A percentile compares a stretch with the other conserved stretches of the same genome.
Evolutionary conservation across 2,329 filamentous ascomycete species (phyloP).

Genomic region (Fusarium nanum): DNA sequence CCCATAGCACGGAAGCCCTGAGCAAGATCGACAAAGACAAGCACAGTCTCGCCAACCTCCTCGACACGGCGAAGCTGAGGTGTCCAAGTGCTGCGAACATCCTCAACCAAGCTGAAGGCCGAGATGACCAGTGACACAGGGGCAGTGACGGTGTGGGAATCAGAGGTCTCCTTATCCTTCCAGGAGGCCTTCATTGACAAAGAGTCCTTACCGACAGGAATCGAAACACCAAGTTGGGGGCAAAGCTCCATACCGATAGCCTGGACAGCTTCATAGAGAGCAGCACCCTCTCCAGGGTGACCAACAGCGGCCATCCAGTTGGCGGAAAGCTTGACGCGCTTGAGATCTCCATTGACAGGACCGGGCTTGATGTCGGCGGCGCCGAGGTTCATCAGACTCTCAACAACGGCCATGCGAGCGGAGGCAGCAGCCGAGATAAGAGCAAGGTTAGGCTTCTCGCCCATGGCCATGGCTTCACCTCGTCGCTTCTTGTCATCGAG

Average conservation of each 20-base stretch:
- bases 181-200: constrained; percentile 99
- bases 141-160: constrained; percentile 87
- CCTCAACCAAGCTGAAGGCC: constrained; percentile 85
- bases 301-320: constrained; percentile 99
- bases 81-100: constrained; percentile 91
- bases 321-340: constrained; percentile 86
- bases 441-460: constrained; percentile 88
- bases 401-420: constrained; percentile 94
- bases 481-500: constrained; percentile 73
- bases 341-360: constrained; percentile 68
- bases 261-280: constrained; percentile 91
- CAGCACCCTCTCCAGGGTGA: constrained; percentile 91
- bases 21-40: constrained; percentile 93
- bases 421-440: constrained; percentile 91
- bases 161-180: constrained; percentile 75
- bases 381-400: constrained; percentile 92
- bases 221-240: constrained; percentile 88
- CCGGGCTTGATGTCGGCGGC: constrained; percentile 72
- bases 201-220: constrained; percentile 97
- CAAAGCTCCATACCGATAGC: constrained; percentile 94
- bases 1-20: constrained; percentile 84
- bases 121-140: constrained; percentile 93
- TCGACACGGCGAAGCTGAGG: constrained; percentile 85
- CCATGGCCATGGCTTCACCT: constrained; percentile 98
- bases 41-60: constrained; percentile 87